These are phyloP conservation scores for Schwanniomyces vanrijiae DNA, from an alignment of 805 yeast species.

Conservation along the genomic window DNA sequence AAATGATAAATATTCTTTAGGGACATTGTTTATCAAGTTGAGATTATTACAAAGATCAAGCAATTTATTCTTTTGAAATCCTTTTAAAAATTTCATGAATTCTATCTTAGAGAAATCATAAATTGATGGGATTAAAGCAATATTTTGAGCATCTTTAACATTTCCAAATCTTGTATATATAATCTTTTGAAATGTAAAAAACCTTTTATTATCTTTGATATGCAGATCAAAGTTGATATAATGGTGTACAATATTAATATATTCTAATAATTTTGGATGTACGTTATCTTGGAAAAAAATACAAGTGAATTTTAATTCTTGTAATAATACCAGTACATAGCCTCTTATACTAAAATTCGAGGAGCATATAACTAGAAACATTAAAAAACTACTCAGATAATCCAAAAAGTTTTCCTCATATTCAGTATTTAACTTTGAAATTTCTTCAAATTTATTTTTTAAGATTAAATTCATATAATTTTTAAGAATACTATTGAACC, in stretches of 20 bases:
- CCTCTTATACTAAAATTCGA: constrained; percentile 5
- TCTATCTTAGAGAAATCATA: constrained; percentile 3
- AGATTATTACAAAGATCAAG: constrained; percentile 2
- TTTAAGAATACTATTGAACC: constrained; percentile 5
- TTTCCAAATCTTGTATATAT: constrained; percentile 1
- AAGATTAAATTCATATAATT: constrained; percentile 4
- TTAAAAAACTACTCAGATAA: constrained; percentile 7
- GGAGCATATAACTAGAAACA: constrained; percentile 2
- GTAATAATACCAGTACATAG: constrained; percentile 4
- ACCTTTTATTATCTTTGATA: background rate
- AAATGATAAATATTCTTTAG: background rate
- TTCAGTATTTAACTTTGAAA: background rate
- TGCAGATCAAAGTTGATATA: constrained; percentile 34
- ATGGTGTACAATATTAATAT: constrained; percentile 14
- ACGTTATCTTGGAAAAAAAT: background rate
- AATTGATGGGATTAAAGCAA: constrained; percentile 9
- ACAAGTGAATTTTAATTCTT: constrained; percentile 3
- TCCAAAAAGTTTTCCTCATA: background rate
- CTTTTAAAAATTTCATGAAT: constrained; percentile 4
- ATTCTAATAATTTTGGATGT: background rate
- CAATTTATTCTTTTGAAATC: constrained; percentile 2
- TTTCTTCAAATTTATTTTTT: background rate
- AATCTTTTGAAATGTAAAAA: constrained; percentile 6
- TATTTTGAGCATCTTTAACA: background rate
- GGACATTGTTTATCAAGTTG: background rate